Conservation (phyloP, 2,329 filamentous ascomycete genomes). For the Hypoxylon sp. region DNA sequence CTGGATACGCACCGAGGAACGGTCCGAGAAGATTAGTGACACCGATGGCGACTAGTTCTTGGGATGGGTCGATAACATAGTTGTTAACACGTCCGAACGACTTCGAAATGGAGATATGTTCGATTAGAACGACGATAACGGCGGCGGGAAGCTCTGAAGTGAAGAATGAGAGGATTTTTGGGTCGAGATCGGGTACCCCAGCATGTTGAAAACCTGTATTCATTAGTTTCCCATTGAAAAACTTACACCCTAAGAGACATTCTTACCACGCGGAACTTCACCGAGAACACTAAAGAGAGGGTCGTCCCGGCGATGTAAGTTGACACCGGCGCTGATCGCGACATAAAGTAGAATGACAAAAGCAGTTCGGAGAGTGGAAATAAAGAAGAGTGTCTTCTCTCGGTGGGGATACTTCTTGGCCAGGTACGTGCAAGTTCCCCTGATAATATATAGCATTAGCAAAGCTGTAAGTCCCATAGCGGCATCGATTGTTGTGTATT, state of each 20-base stretch:
- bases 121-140: constrained; percentile 79
- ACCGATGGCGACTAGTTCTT: constrained; percentile 84
- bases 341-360: constrained; percentile 88
- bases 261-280: constrained; percentile 76
- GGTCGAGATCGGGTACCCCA: constrained; percentile 50
- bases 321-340: constrained; percentile 70
- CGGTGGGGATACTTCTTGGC: constrained; percentile 77
- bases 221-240: constrained; percentile 15
- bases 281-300: constrained; percentile 70
- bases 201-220: constrained; percentile 72
- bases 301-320: constrained; percentile 34
- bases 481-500: constrained; percentile 73
- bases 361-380: constrained; percentile 81
- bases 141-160: constrained; percentile 78
- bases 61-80: constrained; percentile 83
- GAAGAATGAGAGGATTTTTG: constrained; percentile 71
- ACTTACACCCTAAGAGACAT: neutral
- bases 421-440: constrained; percentile 72
- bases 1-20: constrained; percentile 86
- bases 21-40: constrained; percentile 82
- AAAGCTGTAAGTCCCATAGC: constrained; percentile 81
- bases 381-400: constrained; percentile 82
- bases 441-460: constrained; percentile 76
- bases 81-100: constrained; percentile 85
- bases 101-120: constrained; percentile 88